These are phyloP conservation scores for Sisymbrium irio DNA, from an alignment of 345 rosid species.

Conservation along the genomic window DNA sequence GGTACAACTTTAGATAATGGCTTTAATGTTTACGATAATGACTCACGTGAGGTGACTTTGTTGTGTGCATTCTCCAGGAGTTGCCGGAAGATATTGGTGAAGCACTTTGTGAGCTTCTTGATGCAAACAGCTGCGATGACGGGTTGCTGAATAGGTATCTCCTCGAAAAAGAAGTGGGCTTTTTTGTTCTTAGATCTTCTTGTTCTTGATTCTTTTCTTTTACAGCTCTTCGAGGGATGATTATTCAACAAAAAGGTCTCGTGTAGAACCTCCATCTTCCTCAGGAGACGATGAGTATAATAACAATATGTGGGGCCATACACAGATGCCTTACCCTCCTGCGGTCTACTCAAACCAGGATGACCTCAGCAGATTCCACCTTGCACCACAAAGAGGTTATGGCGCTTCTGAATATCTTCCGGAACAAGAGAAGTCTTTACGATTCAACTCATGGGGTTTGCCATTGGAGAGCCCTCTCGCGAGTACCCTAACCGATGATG, in stretches of 20 bases:
- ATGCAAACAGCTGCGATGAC: conserved; percentile 51
- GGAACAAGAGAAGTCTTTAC: conserved; percentile 46
- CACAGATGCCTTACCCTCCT: conserved; percentile 44
- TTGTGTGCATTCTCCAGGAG: conserved; percentile 50
- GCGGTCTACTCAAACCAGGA: conserved; percentile 52
- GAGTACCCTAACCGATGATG: conserved; percentile 78
- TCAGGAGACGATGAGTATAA: conserved; percentile 56
- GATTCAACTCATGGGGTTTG: conserved; percentile 67
- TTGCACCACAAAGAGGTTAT: conserved; percentile 44
- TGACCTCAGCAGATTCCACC: conserved; percentile 53
- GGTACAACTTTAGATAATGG: conserved; percentile 41
- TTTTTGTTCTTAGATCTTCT: conserved; percentile 12
- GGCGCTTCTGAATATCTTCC: conserved; percentile 41
- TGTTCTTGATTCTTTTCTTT: conserved; percentile 16
- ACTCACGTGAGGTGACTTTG: neutral
- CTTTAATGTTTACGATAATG: neutral
- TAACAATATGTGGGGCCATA: conserved; percentile 29
- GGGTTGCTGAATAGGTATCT: conserved; percentile 52
- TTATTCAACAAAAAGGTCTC: conserved; percentile 52
- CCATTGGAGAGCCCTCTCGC: conserved; percentile 81
- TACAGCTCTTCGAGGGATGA: conserved; percentile 47
- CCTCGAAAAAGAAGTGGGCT: neutral
- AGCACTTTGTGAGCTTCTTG: conserved; percentile 89
- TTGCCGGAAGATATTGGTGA: conserved; percentile 83
- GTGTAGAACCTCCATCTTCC: conserved; percentile 51